phyloP scores from a whole-genome alignment of 1,139 yeast species.

The Ogataea hybrid region DNA sequence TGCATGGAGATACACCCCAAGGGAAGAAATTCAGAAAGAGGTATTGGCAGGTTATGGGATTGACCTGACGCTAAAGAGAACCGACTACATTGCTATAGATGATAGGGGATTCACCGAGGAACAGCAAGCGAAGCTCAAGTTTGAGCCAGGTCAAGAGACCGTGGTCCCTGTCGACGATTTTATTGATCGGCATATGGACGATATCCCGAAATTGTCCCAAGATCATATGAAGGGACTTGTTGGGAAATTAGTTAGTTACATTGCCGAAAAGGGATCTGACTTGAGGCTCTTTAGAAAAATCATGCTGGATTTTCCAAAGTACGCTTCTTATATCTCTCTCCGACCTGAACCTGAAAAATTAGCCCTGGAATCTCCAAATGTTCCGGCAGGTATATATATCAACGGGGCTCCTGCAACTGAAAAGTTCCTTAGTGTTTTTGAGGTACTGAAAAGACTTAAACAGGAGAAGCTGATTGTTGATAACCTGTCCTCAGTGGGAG shows the following conservation, averaged over 20 bases:
- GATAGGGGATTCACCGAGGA: constrained; percentile 43
- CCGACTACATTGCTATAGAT: constrained; percentile 63
- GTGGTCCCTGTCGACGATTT: constrained; percentile 12
- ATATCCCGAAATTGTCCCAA: constrained; percentile 31
- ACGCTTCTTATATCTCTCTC: constrained; percentile 36
- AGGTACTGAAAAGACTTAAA: constrained; percentile 36
- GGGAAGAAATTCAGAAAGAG: constrained; percentile 30
- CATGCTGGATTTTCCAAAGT: constrained; percentile 51
- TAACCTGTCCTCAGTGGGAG: constrained; percentile 37
- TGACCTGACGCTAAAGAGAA: constrained; percentile 56
- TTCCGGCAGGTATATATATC: constrained; percentile 53
- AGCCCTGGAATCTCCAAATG: constrained; percentile 25
- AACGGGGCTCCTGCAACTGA: constrained; percentile 58
- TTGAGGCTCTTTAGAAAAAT: constrained; percentile 38
- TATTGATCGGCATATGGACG: constrained; percentile 17
- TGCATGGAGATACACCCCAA: constrained; percentile 68
- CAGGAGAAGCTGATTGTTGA: constrained; percentile 39
- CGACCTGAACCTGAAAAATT: constrained; percentile 33
- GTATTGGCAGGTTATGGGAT: constrained; percentile 65
- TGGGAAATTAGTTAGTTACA: constrained; percentile 44
- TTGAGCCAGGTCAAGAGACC: constrained; percentile 13
- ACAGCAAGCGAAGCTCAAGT: constrained; percentile 23
- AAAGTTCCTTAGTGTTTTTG: constrained; percentile 44
- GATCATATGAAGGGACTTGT: constrained; percentile 42
- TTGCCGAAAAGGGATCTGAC: constrained; percentile 36